These are phyloP conservation scores for Ustilago tritici DNA, from an alignment of 1,284 basidiomycete genomes.

Conservation along the genomic window DNA sequence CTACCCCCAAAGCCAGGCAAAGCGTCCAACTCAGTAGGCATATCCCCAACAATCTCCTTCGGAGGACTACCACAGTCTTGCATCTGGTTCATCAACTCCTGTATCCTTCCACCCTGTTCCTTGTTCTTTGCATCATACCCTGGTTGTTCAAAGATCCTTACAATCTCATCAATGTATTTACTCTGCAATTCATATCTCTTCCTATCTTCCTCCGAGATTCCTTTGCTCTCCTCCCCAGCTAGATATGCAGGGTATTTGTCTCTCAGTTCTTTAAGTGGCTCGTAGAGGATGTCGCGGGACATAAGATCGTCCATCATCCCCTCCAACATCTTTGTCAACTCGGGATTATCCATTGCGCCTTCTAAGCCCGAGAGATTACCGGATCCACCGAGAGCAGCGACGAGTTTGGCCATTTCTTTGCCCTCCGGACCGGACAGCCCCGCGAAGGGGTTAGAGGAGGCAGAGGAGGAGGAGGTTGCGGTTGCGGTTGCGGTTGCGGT, in stretches of 20 bases:
- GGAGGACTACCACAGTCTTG: conserved; percentile 89
- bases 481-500: conserved; percentile 52
- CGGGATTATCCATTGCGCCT: conserved; percentile 53
- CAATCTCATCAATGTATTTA: conserved; percentile 76
- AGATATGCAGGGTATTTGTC: conserved; percentile 91
- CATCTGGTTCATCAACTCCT: conserved; percentile 85
- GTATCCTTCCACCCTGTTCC: conserved; percentile 74
- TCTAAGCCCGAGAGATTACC: conserved; percentile 65
- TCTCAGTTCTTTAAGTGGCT: conserved; percentile 87
- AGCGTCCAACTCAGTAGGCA: conserved; percentile 76
- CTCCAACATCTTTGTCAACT: conserved; percentile 81
- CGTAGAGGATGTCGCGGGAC: conserved; percentile 91
- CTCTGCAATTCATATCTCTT: conserved; percentile 80
- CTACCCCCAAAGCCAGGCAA: conserved; percentile 55
- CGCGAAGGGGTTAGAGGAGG: conserved; percentile 69
- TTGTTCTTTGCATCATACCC: conserved; percentile 74
- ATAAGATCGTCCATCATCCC: conserved; percentile 93
- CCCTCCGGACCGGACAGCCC: conserved; percentile 71
- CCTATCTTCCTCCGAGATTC: conserved; percentile 76
- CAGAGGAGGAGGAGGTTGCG: conserved; percentile 52
- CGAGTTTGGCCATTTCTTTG: conserved; percentile 64
- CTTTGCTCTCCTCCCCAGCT: conserved; percentile 69
- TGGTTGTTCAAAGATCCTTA: conserved; percentile 80
- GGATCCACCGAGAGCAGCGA: conserved; percentile 69
- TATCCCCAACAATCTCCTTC: conserved; percentile 87